phyloP scores from a whole-genome alignment of 345 rosid genomes.

The Pistacia atlantica region DNA sequence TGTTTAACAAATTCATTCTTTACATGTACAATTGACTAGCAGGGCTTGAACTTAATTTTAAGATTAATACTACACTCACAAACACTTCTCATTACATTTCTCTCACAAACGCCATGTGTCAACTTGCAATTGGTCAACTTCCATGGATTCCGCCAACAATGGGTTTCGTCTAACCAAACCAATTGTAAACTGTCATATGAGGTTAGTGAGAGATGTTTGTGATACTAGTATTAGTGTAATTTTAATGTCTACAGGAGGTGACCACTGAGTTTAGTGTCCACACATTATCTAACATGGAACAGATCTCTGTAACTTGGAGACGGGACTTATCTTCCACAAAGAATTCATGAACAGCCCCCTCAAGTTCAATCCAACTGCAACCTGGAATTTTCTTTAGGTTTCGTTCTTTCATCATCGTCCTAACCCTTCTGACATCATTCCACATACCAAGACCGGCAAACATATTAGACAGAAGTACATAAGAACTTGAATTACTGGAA shows the following conservation, averaged over 20 bases:
- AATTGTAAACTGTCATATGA: too few relatives aligned
- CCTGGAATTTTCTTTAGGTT: constrained; percentile 43
- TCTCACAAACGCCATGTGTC: too few relatives aligned
- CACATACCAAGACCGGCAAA: constrained; percentile 49
- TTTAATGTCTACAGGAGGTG: constrained; percentile 29
- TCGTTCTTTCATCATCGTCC: constrained; percentile 44
- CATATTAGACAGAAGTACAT: constrained; percentile 43
- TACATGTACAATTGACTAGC: not conserved
- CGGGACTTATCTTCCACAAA: constrained; percentile 39
- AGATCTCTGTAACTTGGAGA: constrained; percentile 36
- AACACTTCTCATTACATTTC: too few relatives aligned
- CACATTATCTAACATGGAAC: constrained; percentile 28
- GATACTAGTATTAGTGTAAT: not conserved
- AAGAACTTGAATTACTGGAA: constrained; percentile 34
- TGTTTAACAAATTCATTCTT: not conserved
- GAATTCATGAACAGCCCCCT: constrained; percentile 45
- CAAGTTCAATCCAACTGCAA: constrained; percentile 52
- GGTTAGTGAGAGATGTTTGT: too few relatives aligned
- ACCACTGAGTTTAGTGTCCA: constrained; percentile 2
- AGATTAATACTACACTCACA: not conserved
- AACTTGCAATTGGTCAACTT: too few relatives aligned
- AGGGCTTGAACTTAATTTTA: constrained; percentile 12
- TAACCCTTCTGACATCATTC: constrained; percentile 32
- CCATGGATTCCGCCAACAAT: too few relatives aligned
- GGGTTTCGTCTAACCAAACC: too few relatives aligned